Percentiles rank a stretch among this genome's conserved stretches.
Evolutionary conservation across 2,329 filamentous ascomycete genomes (phyloP).

Genomic region (Thelonectria olida): DNA sequence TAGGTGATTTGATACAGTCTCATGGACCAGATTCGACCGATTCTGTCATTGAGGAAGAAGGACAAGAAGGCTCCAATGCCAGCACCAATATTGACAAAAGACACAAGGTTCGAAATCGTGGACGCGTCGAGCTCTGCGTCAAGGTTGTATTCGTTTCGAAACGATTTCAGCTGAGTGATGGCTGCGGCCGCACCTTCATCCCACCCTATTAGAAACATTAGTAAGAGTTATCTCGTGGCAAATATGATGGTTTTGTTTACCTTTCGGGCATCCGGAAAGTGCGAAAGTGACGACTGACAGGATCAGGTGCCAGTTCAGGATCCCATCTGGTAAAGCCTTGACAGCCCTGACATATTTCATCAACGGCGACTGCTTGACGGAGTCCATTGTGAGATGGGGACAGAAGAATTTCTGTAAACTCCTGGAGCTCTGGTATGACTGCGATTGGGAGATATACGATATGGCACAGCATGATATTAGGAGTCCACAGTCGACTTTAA

Average conservation of each 20-base stretch:
- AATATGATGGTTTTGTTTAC: background rate
- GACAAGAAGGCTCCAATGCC: slow-evolving; percentile 9
- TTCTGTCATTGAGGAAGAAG: slow-evolving; percentile 12
- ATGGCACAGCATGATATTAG: background rate
- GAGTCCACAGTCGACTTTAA: background rate
- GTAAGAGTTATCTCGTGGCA: no score
- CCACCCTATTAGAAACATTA: slow-evolving; percentile 1
- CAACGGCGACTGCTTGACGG: slow-evolving; percentile 4
- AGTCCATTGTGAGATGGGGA: background rate
- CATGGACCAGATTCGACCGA: slow-evolving; percentile 7
- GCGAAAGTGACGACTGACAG: background rate
- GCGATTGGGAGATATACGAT: no score
- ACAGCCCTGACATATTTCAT: slow-evolving; percentile 7
- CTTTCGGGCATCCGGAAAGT: slow-evolving; percentile 2
- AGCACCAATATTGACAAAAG: slow-evolving; percentile 15
- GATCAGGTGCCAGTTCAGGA: slow-evolving; percentile 10
- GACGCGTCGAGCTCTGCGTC: background rate
- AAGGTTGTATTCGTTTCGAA: slow-evolving; percentile 2
- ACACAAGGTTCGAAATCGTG: slow-evolving; percentile 6
- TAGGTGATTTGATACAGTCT: slow-evolving; percentile 5
- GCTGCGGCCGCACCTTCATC: slow-evolving; percentile 5
- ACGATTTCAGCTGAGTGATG: slow-evolving; percentile 6
- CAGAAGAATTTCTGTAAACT: no score
- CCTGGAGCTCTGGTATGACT: background rate
- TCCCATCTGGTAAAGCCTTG: background rate